Evolutionary conservation across 2,329 filamentous ascomycete genomes (phyloP).

Genomic region (Aspergillus pseudoglaucus): DNA sequence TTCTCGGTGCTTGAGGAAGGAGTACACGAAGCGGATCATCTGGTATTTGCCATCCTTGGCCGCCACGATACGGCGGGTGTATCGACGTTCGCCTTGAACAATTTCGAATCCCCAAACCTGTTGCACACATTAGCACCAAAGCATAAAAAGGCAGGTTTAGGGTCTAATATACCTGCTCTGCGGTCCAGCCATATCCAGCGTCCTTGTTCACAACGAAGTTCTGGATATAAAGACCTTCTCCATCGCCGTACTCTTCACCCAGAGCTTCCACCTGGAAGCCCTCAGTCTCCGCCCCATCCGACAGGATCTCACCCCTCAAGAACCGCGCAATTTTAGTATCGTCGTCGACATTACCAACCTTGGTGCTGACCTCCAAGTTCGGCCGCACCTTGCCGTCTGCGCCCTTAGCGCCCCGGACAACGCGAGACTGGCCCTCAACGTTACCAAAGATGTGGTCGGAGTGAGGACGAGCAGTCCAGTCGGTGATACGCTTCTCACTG

Average conservation of each 20-base stretch:
- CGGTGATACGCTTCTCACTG: slow-evolving; percentile 50
- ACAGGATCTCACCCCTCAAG: slow-evolving; percentile 34
- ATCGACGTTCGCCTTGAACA: slow-evolving; percentile 34
- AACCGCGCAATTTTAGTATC: slow-evolving; percentile 34
- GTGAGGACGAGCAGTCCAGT: slow-evolving; percentile 59
- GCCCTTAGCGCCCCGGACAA: slow-evolving; percentile 33
- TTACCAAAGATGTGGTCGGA: slow-evolving; percentile 73
- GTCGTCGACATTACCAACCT: slow-evolving; percentile 31
- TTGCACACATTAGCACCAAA: slow-evolving; percentile 1
- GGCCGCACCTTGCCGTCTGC: slow-evolving; percentile 34
- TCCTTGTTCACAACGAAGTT: slow-evolving; percentile 44
- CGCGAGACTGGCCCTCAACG: slow-evolving; percentile 56
- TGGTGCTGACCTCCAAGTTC: slow-evolving; percentile 29
- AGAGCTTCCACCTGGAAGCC: slow-evolving; percentile 54
- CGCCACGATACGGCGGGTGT: slow-evolving; percentile 39
- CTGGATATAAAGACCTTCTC: slow-evolving; percentile 42
- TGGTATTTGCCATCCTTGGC: slow-evolving; percentile 31
- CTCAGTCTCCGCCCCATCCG: slow-evolving; percentile 51
- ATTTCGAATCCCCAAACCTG: slow-evolving; percentile 44
- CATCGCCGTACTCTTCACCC: slow-evolving; percentile 38
- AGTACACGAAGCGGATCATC: slow-evolving; percentile 37
- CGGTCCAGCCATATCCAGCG: slow-evolving; percentile 44
- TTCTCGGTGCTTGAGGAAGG: slow-evolving; percentile 14
- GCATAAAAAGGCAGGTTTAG: not conserved
- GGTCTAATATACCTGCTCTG: slow-evolving; percentile 41